phyloP scores from a whole-genome alignment of 129 eudicot species.

The Saposhnikovia divaricata region DNA sequence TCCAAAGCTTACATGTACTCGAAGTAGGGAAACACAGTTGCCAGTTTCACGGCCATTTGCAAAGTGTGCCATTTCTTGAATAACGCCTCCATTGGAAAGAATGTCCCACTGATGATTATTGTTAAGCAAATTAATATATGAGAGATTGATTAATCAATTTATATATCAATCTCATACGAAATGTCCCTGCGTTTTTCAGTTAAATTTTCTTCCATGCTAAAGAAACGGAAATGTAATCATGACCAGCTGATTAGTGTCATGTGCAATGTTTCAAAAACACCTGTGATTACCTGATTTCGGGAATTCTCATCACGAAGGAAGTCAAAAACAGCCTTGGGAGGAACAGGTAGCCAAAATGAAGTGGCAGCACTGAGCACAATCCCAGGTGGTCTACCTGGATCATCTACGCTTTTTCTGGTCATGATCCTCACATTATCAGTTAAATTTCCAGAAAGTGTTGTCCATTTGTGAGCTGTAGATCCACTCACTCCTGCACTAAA shows the following conservation, averaged over 20 bases:
- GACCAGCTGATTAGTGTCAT: neutral
- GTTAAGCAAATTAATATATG: neutral
- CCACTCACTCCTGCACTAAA: constrained; percentile 33
- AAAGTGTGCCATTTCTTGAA: constrained; percentile 21
- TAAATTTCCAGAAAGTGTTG: constrained; percentile 14
- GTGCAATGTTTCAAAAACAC: neutral
- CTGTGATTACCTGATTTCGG: constrained; percentile 24
- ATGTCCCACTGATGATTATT: constrained; percentile 24
- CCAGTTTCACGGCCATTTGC: constrained; percentile 23
- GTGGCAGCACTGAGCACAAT: constrained; percentile 33
- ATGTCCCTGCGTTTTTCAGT: neutral
- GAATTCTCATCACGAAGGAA: constrained; percentile 32
- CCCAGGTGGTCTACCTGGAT: constrained; percentile 33
- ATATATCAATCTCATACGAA: too few species aligned
- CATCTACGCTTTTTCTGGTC: constrained; percentile 16
- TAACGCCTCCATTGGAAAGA: constrained; percentile 13
- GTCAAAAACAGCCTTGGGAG: constrained; percentile 26
- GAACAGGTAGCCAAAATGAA: constrained; percentile 34
- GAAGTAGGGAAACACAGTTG: constrained; percentile 19
- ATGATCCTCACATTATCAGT: constrained; percentile 26
- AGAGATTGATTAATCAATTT: neutral
- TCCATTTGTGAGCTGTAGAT: constrained; percentile 27
- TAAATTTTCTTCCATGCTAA: neutral
- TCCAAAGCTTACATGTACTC: constrained; percentile 17
- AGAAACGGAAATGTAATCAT: neutral